phyloP scores from a whole-genome alignment of 1,284 basidiomycete species.

The Apiotrichum mycotoxinovorans region DNA sequence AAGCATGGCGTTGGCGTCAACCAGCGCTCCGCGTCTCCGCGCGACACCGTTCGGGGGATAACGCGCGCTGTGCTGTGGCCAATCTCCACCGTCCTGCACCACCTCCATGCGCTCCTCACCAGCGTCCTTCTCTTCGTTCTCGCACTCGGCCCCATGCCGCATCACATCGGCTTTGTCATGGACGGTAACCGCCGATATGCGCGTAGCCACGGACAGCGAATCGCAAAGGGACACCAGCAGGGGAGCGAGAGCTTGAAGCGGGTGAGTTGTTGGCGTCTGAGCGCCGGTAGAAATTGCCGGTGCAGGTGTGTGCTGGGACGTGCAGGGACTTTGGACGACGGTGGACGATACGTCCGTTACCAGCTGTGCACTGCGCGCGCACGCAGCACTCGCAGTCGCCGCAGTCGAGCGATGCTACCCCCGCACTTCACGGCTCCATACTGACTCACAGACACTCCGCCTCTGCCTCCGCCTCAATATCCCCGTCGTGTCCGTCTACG shows the following conservation, averaged over 20 bases:
- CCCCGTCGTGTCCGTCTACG: constrained; percentile 84
- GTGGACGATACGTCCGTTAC: too few species aligned
- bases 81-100: constrained; percentile 30
- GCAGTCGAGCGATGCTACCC: too few species aligned
- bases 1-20: not conserved
- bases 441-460: constrained; percentile 65
- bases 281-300: not conserved
- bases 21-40: not conserved
- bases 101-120: constrained; percentile 38
- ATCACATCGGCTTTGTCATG: constrained; percentile 95
- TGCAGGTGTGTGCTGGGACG: too few species aligned
- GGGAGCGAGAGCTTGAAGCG: constrained; percentile 79
- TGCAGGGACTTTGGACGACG: too few species aligned
- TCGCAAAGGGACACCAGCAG: constrained; percentile 74
- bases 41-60: constrained; percentile 1
- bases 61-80: constrained; percentile 12
- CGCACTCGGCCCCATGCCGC: constrained; percentile 77
- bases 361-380: too few species aligned
- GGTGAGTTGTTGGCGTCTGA: constrained; percentile 53
- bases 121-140: constrained; percentile 61
- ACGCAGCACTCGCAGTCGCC: too few species aligned
- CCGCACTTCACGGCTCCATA: too few species aligned
- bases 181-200: constrained; percentile 96
- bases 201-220: constrained; percentile 61
- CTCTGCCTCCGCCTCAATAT: constrained; percentile 73